A percentile compares a stretch with the other conserved stretches of the same genome.
These are phyloP conservation scores for Blastocystis sp. DNA, from an alignment of 352 stramenopile species.

Conservation along the genomic window DNA sequence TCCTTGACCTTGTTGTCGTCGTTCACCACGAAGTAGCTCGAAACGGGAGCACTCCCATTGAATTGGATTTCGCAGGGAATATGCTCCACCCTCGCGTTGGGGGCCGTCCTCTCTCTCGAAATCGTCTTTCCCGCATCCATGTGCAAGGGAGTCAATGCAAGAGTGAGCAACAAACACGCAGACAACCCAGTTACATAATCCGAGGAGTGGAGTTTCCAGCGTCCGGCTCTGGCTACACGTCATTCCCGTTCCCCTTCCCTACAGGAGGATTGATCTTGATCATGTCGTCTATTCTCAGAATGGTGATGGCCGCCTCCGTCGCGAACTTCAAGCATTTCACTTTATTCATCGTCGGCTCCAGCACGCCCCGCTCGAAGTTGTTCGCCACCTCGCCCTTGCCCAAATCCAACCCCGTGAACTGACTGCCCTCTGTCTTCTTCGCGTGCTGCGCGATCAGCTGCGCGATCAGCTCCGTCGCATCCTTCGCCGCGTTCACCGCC, in stretches of 20 bases:
- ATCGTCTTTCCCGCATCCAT: neutral
- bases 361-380: conserved; percentile 92
- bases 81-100: neutral
- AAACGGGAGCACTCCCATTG: conserved; percentile 34
- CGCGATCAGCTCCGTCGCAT: conserved; percentile 95
- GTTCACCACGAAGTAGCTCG: conserved; percentile 39
- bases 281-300: conserved; percentile 98
- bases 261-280: conserved; percentile 87
- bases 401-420: conserved; percentile 91
- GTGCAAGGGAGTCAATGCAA: neutral
- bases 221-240: conserved; percentile 52
- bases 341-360: conserved; percentile 99
- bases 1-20: neutral
- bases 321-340: conserved; percentile 98
- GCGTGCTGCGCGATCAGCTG: conserved; percentile 89
- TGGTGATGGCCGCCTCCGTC: conserved; percentile 97
- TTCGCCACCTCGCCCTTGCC: conserved; percentile 85
- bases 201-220: conserved; percentile 48
- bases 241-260: conserved; percentile 5
- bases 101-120: neutral
- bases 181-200: conserved; percentile 32
- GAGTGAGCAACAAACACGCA: conserved; percentile 43
- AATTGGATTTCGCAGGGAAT: conserved; percentile 62
- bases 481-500: conserved; percentile 96
- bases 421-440: conserved; percentile 75